phyloP scores from a whole-genome alignment of 1,284 basidiomycete species.

The Xerocomus amazonicus region DNA sequence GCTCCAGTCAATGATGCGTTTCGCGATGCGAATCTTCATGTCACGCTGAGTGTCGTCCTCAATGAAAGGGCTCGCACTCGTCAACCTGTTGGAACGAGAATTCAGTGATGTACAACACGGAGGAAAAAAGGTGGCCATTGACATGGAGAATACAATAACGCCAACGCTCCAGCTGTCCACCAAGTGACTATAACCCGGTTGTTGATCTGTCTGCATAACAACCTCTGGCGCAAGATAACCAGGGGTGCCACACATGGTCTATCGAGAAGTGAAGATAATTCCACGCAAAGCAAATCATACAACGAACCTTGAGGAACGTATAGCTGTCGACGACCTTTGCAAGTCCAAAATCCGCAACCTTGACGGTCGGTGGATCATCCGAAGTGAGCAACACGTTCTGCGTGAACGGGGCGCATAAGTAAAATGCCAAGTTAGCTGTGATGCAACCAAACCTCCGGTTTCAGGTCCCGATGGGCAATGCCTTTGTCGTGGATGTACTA shows the following conservation, averaged over 20 bases:
- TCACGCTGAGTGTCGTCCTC: constrained; percentile 59
- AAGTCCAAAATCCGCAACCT: constrained; percentile 91
- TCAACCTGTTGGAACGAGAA: constrained; percentile 51
- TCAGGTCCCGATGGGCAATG: constrained; percentile 87
- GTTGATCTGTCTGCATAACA: constrained; percentile 59
- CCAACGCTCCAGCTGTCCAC: constrained; percentile 95
- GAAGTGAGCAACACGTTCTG: constrained; percentile 73
- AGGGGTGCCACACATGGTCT: constrained; percentile 88
- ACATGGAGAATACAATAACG: constrained; percentile 88
- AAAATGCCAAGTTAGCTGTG: not conserved
- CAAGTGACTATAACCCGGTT: constrained; percentile 73
- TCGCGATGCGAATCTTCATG: constrained; percentile 50
- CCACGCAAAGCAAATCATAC: not conserved
- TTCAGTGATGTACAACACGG: not conserved
- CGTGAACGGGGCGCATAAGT: constrained; percentile 3
- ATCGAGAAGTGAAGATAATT: constrained; percentile 11
- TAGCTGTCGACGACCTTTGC: constrained; percentile 81
- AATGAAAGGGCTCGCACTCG: constrained; percentile 66
- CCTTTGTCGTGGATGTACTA: constrained; percentile 74
- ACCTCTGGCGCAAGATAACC: constrained; percentile 86
- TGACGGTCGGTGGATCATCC: constrained; percentile 61
- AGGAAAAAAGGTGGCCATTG: constrained; percentile 21
- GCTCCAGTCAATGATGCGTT: constrained; percentile 61
- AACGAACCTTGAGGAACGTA: constrained; percentile 64
- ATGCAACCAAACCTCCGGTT: constrained; percentile 65